Evolutionary conservation across 2,329 filamentous ascomycete genomes (phyloP), one percentile per base, ranked within the genome.

Genomic region (Zymoseptoria tritici): DNA sequence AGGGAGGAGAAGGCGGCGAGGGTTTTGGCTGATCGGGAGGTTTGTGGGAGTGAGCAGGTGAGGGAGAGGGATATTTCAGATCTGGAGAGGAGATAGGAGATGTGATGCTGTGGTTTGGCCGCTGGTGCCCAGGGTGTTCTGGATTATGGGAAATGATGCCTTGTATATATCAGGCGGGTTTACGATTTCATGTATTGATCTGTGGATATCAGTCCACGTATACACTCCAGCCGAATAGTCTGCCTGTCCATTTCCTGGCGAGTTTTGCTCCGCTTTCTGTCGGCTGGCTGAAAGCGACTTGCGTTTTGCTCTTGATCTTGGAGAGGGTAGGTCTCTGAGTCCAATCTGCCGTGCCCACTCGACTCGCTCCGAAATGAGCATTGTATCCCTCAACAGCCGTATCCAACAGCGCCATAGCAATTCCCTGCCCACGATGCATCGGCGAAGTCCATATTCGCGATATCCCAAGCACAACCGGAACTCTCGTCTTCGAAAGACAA

Each of bases 241-340:
- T 74, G 21, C 80, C 82, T 66, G 82, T 84, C 76, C 84, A 87
- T 61, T 78, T 80, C 66, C 80, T 76, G 8, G 84, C 83, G 63
- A 88, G 74, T 50, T 74, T 74, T 13, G 79, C 80, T 46, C 85
- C 85, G 66, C 80, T 82, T 64, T 82, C 81, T 0, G 85, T 88
- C n/a, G 85, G 84, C 66, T 86, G 83, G 66, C 83, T 86, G 73
- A 88, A 87, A 2, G 85, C 85, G 49, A 87, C 76, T n/a, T 67
- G 58, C 9, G 77, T 75, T 69, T 83, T 85, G 19, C 78, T 75
- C 54, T 85, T 76, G 49, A 78, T 77, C 71, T 83, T 75, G 2
- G 3, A 4, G 22, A 24, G 21, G 21, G 21, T 22, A 22, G 21
- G 21, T 22, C 21, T 22, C 21, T 22, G 21, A 36, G 31, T 13